Base-by-base conservation (phyloP, 1,284 basidiomycete genomes). In the Sporisorium exsertum region DNA sequence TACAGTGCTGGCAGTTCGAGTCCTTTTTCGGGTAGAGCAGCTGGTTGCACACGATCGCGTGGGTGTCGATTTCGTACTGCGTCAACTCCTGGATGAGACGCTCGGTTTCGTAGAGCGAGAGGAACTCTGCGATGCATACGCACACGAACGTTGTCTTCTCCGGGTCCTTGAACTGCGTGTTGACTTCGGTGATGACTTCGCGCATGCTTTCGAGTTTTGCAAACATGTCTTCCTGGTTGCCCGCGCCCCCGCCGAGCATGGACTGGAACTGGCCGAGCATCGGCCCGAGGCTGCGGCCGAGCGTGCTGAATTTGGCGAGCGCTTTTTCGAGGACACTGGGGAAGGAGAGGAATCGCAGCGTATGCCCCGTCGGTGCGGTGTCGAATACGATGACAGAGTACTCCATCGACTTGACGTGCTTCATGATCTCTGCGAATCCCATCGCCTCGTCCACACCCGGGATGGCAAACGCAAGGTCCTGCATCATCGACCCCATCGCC, bases 391-490 rank as follows among this genome's bases (percentile, higher is more conserved):
- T 98, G 64, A 97, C 94, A 24, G 94, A 95, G 88, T 97, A 99
- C 87, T 98, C 92, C 96, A 99, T 98, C n/a, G 94, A 97, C 87
- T 99, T 98, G 87, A 99, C 97, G 86, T 98, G 95, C 90, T 99
- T 99, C 97, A 99, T 99, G 87, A 99, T 97, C 87, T 99, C 96
- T 0, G 96, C 97, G 81, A 99, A 99, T 67, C 95, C 96, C 96
- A 99, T 99, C 3, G 96, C 96, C 87, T 99, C 96, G 84, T 99
- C 96, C 1, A 99, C 96, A 87, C 96, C 96, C 0, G 96, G 96
- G 70, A 99, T 99, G 1, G 97, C 95, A 83, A 99, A 99, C 0
- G 96, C 97, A 43, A 99, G 89, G 87, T 99, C 96, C 86, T 99
- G 96, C 94, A 99, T 97, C 94, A 99, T 98, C 74, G 92, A 92